A percentile compares a stretch with the other conserved stretches of the same genome.
These are phyloP conservation scores for Themeda triandra DNA, from an alignment of 176 grass and related monocot genomes.

Conservation along the genomic window DNA sequence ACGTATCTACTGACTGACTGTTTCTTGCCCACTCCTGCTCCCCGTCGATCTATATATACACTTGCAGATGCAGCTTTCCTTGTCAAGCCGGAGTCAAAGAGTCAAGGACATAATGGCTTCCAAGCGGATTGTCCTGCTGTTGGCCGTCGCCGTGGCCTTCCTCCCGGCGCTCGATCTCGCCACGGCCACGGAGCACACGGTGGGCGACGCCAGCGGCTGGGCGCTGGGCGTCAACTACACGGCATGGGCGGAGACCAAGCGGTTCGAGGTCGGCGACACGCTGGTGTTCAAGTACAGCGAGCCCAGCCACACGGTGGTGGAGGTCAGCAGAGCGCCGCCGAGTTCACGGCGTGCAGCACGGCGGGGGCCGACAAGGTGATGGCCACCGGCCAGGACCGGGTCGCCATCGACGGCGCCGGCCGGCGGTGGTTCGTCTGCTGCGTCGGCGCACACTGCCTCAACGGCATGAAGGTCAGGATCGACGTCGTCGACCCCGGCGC, in stretches of 20 bases:
- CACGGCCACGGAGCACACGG: slow-evolving; percentile 28
- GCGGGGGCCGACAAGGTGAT: not conserved
- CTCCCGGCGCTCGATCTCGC: not conserved
- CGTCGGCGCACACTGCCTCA: slow-evolving; percentile 31
- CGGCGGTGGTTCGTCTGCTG: slow-evolving; percentile 44
- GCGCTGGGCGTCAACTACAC: slow-evolving; percentile 21
- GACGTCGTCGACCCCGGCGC: not conserved
- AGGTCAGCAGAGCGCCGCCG: slow-evolving; percentile 28
- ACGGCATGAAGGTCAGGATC: slow-evolving; percentile 46
- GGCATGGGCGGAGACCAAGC: slow-evolving; percentile 33
- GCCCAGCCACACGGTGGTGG: slow-evolving; percentile 24
- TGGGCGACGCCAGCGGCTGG: slow-evolving; percentile 50
- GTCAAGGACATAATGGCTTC: slow-evolving; percentile 33
- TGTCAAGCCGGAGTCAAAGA: not conserved
- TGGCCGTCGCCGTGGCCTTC: slow-evolving; percentile 7
- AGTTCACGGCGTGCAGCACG: slow-evolving; percentile 24
- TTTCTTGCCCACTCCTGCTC: too few species aligned
- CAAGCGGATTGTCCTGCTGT: slow-evolving; percentile 15
- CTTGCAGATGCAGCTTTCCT: not conserved
- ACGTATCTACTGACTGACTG: too few species aligned
- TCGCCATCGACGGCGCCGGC: slow-evolving; percentile 26
- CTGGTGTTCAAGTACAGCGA: slow-evolving; percentile 55
- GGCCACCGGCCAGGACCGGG: slow-evolving; percentile 17
- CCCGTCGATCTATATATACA: not conserved
- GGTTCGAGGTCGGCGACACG: slow-evolving; percentile 55